Evolutionary conservation across 2,329 filamentous ascomycete genomes (phyloP).

Genomic region (Verticillium klebahnii): DNA sequence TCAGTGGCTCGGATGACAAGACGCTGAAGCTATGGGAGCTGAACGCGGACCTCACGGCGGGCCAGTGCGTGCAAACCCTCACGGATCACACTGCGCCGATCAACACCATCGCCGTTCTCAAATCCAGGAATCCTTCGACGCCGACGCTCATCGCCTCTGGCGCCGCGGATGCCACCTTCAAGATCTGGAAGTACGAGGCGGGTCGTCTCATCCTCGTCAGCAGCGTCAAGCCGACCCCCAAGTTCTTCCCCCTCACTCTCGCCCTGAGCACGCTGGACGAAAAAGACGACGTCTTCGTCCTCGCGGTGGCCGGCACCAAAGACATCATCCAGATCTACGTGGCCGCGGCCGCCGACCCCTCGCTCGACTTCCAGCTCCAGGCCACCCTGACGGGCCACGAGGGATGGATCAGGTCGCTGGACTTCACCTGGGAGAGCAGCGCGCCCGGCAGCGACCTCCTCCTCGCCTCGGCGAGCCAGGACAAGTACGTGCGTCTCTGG

Average conservation of each 20-base stretch:
- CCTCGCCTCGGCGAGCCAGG: conserved; percentile 90
- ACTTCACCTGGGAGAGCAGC: conserved; percentile 63
- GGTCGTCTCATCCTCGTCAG: conserved; percentile 54
- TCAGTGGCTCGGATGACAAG: conserved; percentile 81
- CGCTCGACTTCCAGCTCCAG: conserved; percentile 59
- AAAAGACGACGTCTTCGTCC: conserved; percentile 49
- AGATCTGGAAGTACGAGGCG: conserved; percentile 62
- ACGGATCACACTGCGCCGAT: conserved; percentile 69
- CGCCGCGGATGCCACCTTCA: conserved; percentile 70
- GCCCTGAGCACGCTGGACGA: conserved; percentile 60
- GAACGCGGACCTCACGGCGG: conserved; percentile 17
- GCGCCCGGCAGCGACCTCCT: conserved; percentile 61
- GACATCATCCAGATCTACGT: conserved; percentile 78
- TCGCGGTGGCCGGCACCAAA: conserved; percentile 84
- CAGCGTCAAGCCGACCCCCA: conserved; percentile 67
- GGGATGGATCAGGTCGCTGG: conserved; percentile 86
- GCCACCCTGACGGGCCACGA: conserved; percentile 86
- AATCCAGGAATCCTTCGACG: conserved; percentile 18
- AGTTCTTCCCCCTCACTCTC: conserved; percentile 76
- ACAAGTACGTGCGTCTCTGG: conserved; percentile 96
- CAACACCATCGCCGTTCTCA: conserved; percentile 57
- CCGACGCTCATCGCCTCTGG: conserved; percentile 67
- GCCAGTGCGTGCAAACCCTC: conserved; percentile 48
- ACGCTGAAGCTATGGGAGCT: conserved; percentile 68
- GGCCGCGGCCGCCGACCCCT: conserved; percentile 32